Base-by-base conservation (phyloP, 2,329 filamentous ascomycete species). In the Fonsecaea pugnacius region DNA sequence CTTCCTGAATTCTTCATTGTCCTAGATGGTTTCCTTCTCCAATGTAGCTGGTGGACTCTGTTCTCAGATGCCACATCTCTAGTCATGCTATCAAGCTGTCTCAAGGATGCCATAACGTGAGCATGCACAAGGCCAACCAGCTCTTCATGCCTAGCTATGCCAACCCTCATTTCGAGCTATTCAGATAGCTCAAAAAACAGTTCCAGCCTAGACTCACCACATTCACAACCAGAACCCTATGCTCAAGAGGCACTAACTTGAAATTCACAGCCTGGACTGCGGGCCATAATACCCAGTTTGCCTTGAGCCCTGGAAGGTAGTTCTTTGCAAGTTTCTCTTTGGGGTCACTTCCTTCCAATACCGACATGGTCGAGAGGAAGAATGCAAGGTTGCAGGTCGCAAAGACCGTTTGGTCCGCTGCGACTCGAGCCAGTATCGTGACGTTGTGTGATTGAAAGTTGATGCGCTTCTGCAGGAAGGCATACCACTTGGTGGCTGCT, bases 241-340 rank as follows among this genome's bases (percentile, higher is more conserved):
- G 88, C 74, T 96, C 86, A 67, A 96, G 81, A 55, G 93, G 93
- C 68, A 96, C 85, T 69, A 95, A 85, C 73, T 90, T 89, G 80
- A 97, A 97, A 82, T 97, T 97, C 73, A 89, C 83, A 60, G 89
- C 82, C 80, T 97, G 93, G 62, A 96, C 91, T 70, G 81, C 81
- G 3, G 93, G 93, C 93, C 93, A 97, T 62, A 97, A 78, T 80
- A 91, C 85, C 84, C 91, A 92, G 80, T 96, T 97, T 75, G 91
- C 89, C 76, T 84, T 84, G 73, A 96, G 85, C 35, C 91, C 90
- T 12, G 85, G 83, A 70, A 79, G 77, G 79, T 92, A 97, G 65
- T 85, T 89, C 72, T 84, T 87, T 65, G 85, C 78, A 61, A 95
- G 82, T 79, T 94, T 93, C 73, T 92, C 85, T 71, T 80, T 77